Conservation (phyloP, 2,329 filamentous ascomycete genomes). For the Gaeumannomyces tritici region DNA sequence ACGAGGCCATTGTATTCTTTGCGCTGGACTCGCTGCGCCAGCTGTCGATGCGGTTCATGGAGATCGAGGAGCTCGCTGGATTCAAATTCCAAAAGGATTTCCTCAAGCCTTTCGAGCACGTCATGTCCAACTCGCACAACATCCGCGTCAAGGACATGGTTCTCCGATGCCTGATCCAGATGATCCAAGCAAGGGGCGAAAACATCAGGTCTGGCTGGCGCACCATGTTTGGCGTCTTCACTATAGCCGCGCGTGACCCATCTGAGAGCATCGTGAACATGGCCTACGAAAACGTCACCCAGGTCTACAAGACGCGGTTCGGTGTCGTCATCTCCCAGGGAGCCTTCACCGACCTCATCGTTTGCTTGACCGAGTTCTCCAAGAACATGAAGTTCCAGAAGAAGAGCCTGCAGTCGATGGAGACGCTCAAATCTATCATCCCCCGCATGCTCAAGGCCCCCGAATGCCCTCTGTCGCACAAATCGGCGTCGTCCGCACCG, state of each 20-base stretch:
- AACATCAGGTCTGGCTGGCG: constrained; percentile 98
- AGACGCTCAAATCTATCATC: constrained; percentile 86
- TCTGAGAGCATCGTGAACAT: constrained; percentile 95
- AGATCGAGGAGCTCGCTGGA: constrained; percentile 91
- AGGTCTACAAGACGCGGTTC: constrained; percentile 92
- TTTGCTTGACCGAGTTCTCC: constrained; percentile 95
- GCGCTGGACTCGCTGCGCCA: constrained; percentile 91
- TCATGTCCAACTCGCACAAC: constrained; percentile 86
- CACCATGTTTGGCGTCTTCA: constrained; percentile 99
- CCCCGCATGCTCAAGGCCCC: constrained; percentile 92
- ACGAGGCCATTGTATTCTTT: constrained; percentile 95
- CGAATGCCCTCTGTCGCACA: constrained; percentile 80
- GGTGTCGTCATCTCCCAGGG: constrained; percentile 94
- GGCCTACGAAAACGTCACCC: constrained; percentile 91
- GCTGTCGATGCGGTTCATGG: constrained; percentile 97
- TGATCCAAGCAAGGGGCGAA: constrained; percentile 94
- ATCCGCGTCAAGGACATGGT: constrained; percentile 97
- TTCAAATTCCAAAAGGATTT: constrained; percentile 99
- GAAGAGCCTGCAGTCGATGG: constrained; percentile 92
- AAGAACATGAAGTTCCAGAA: constrained; percentile 99
- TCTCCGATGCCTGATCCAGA: constrained; percentile 89
- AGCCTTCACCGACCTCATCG: constrained; percentile 90
- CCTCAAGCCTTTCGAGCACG: constrained; percentile 94
- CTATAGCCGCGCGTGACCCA: constrained; percentile 83
- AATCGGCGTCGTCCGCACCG: constrained; percentile 31